These are phyloP conservation scores for Paecilomyces dactylethromorphus DNA, from an alignment of 2,329 filamentous ascomycete genomes.

Conservation along the genomic window DNA sequence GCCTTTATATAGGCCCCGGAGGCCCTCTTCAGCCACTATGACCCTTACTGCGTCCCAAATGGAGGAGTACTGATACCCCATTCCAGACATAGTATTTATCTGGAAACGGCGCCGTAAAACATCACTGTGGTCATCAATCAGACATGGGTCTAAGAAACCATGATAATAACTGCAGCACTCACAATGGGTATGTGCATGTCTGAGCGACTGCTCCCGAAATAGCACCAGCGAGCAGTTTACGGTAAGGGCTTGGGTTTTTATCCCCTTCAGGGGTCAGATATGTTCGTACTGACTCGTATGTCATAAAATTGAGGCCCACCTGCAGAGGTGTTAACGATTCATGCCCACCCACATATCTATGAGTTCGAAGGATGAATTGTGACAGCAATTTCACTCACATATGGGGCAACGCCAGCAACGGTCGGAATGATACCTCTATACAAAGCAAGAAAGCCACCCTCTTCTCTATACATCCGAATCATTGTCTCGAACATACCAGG, in stretches of 20 bases:
- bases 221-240: slow-evolving; percentile 84
- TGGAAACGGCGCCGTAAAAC: slow-evolving; percentile 91
- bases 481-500: slow-evolving; percentile 92
- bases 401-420: slow-evolving; percentile 89
- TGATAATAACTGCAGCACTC: slow-evolving; percentile 30
- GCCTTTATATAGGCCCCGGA: slow-evolving; percentile 87
- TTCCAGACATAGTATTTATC: slow-evolving; percentile 98
- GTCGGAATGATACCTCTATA: slow-evolving; percentile 94
- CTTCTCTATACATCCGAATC: slow-evolving; percentile 76
- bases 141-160: slow-evolving; percentile 38
- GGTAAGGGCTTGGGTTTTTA: slow-evolving; percentile 67
- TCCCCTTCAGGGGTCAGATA: slow-evolving; percentile 84
- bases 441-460: slow-evolving; percentile 78
- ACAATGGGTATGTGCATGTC: slow-evolving; percentile 98
- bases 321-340: slow-evolving; percentile 24
- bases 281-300: slow-evolving; percentile 81
- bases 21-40: slow-evolving; percentile 77
- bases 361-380: not conserved
- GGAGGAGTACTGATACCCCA: slow-evolving; percentile 92
- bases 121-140: slow-evolving; percentile 42
- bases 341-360: not conserved
- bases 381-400: slow-evolving; percentile 49
- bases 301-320: slow-evolving; percentile 98
- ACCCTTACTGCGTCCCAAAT: slow-evolving; percentile 75
- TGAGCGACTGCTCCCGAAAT: slow-evolving; percentile 95